Conservation (phyloP, 202 grass and related monocot genomes). For the Sporobolus alterniflorus region DNA sequence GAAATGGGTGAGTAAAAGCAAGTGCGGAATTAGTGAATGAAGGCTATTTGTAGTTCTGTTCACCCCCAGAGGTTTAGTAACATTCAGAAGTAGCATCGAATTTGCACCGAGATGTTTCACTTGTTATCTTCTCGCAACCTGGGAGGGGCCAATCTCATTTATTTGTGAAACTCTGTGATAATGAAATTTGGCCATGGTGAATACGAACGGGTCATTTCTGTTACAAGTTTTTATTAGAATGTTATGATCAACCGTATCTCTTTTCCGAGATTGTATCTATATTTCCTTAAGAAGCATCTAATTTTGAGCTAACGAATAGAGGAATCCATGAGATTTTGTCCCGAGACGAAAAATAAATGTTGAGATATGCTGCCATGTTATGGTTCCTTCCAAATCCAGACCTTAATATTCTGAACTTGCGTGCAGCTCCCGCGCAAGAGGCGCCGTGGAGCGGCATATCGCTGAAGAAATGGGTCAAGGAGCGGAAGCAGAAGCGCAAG, state of each 20-base stretch:
- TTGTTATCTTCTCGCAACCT: not conserved
- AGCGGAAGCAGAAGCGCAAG: slow-evolving; percentile 93
- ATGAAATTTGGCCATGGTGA: not conserved
- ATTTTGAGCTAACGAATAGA: not conserved
- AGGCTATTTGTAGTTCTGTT: not conserved
- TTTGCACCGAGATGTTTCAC: not conserved
- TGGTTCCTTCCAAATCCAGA: not conserved
- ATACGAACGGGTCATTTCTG: not conserved
- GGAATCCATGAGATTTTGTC: slow-evolving; percentile 17
- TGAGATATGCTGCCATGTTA: not conserved
- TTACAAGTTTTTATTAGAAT: not conserved
- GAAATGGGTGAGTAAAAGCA: slow-evolving; percentile 82
- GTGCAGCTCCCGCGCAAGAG: slow-evolving; percentile 72
- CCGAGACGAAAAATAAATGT: not conserved
- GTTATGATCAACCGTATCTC: not conserved
- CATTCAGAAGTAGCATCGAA: not conserved
- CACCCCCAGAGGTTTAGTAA: not conserved
- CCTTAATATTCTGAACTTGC: slow-evolving; percentile 26
- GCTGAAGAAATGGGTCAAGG: slow-evolving; percentile 97
- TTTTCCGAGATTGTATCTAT: not conserved
- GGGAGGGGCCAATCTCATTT: not conserved
- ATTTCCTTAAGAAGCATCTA: slow-evolving; percentile 1
- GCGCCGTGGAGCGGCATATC: slow-evolving; percentile 73
- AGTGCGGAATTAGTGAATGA: not conserved
- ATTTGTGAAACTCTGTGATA: not conserved